Evolutionary conservation across 331 rosid species (phyloP).

Genomic region (Prunus yedoensis): DNA sequence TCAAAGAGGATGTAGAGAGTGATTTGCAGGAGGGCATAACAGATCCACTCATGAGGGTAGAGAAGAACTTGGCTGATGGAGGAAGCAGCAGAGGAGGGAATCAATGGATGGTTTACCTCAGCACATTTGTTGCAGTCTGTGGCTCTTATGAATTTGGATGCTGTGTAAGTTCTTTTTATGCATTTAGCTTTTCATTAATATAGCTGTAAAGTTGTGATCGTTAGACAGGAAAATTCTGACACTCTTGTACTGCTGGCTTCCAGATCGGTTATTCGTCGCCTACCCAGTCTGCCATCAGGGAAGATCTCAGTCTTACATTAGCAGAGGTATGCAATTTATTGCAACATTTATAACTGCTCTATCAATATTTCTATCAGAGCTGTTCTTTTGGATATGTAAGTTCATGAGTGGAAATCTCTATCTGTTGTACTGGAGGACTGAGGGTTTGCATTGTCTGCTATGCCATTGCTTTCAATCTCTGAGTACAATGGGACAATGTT

Average conservation of each 20-base stretch:
- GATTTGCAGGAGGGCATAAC: conserved; percentile 29
- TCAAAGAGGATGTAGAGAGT: conserved; percentile 49
- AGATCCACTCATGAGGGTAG: conserved; percentile 45
- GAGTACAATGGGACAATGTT: neutral
- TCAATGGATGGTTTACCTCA: conserved; percentile 49
- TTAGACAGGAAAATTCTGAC: neutral
- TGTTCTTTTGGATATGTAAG: no score
- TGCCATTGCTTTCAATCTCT: neutral
- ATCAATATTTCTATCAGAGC: no score
- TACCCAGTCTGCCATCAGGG: conserved; percentile 59
- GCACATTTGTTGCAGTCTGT: conserved; percentile 49
- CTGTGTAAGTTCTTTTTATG: conserved; percentile 34
- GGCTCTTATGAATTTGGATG: conserved; percentile 54
- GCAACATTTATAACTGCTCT: neutral
- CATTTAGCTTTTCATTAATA: conserved; percentile 1
- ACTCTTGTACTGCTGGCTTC: conserved; percentile 5
- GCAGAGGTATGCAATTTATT: conserved; percentile 53
- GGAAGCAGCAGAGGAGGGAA: conserved; percentile 13
- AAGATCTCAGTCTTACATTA: conserved; percentile 66
- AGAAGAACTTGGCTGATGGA: conserved; percentile 3
- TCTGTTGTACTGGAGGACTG: neutral
- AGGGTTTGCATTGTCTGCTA: neutral
- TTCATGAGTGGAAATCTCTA: neutral
- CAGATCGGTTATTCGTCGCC: conserved; percentile 98
- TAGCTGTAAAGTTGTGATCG: neutral